phyloP scores from a whole-genome alignment of 73 alveolate species.

The Urostyla sp. region DNA sequence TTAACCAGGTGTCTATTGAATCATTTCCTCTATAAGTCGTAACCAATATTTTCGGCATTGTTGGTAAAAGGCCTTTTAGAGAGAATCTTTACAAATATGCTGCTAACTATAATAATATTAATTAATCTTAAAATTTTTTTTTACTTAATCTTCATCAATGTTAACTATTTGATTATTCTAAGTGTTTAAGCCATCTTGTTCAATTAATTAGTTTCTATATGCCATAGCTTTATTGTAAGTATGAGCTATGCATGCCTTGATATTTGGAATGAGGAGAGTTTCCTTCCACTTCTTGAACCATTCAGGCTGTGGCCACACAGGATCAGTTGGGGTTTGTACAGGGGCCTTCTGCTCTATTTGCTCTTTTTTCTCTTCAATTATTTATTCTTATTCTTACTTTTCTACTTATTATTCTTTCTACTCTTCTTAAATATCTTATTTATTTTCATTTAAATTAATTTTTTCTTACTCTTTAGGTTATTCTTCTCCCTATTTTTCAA shows the following conservation, averaged over 20 bases:
- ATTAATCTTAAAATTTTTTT: not conserved
- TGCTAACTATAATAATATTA: conserved; percentile 29
- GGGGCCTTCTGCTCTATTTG: not conserved
- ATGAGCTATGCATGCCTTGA: conserved; percentile 62
- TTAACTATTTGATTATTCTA: conserved; percentile 32
- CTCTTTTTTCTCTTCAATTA: conserved; percentile 18
- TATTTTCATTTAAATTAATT: no score
- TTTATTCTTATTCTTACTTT: not conserved
- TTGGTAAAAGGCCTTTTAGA: conserved; percentile 62
- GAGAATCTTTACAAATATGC: conserved; percentile 51
- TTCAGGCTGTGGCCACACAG: conserved; percentile 46
- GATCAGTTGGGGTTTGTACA: not conserved
- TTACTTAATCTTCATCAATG: conserved; percentile 50
- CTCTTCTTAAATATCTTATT: not conserved
- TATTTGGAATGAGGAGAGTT: conserved; percentile 40
- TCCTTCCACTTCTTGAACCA: conserved; percentile 71
- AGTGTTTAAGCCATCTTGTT: conserved; percentile 49
- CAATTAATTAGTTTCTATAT: conserved; percentile 38
- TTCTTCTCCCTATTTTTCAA: not conserved
- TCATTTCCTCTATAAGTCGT: conserved; percentile 74
- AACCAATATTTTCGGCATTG: conserved; percentile 61
- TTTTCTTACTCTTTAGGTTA: conserved; percentile 2
- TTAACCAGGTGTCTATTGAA: conserved; percentile 70
- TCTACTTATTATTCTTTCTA: not conserved
- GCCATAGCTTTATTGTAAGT: conserved; percentile 49